These are phyloP conservation scores for Didymella arachidicola DNA, from an alignment of 2,329 filamentous ascomycete species.

Conservation along the genomic window DNA sequence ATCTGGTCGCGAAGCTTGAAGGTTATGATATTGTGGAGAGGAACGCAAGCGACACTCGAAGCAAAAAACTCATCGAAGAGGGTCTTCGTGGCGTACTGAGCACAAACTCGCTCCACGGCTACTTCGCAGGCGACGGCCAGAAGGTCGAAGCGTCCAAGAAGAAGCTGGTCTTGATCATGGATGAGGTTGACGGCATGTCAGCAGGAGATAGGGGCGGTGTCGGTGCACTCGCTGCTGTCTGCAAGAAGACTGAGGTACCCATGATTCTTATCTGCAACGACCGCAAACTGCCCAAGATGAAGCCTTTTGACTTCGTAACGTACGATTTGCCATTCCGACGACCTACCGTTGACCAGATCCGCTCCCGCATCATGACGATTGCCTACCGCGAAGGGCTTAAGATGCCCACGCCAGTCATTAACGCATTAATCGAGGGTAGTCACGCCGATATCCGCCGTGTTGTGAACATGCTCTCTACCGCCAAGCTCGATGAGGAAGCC, in stretches of 20 bases:
- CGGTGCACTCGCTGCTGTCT: slow-evolving; percentile 89
- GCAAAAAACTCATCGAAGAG: slow-evolving; percentile 92
- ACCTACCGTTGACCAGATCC: slow-evolving; percentile 88
- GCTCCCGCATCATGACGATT: slow-evolving; percentile 92
- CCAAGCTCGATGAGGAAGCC: slow-evolving; percentile 81
- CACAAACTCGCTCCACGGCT: slow-evolving; percentile 90
- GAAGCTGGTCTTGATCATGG: slow-evolving; percentile 96
- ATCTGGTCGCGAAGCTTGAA: slow-evolving; percentile 90
- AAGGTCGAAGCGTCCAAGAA: slow-evolving; percentile 82
- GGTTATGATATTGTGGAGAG: slow-evolving; percentile 94
- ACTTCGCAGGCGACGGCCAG: slow-evolving; percentile 85
- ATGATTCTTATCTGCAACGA: slow-evolving; percentile 99
- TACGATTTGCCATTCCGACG: slow-evolving; percentile 87
- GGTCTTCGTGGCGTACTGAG: slow-evolving; percentile 90
- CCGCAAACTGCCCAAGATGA: slow-evolving; percentile 93
- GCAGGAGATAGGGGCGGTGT: slow-evolving; percentile 95
- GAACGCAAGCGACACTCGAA: slow-evolving; percentile 94
- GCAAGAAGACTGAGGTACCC: slow-evolving; percentile 92
- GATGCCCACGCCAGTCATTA: slow-evolving; percentile 81
- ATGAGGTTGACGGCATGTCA: slow-evolving; percentile 99
- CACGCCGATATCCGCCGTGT: slow-evolving; percentile 97
- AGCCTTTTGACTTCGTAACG: slow-evolving; percentile 88
- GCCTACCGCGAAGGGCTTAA: slow-evolving; percentile 91
- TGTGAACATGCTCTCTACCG: slow-evolving; percentile 97
- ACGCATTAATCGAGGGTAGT: slow-evolving; percentile 93